Conservation (phyloP, 345 rosid genomes). For the Durio zibethinus region DNA sequence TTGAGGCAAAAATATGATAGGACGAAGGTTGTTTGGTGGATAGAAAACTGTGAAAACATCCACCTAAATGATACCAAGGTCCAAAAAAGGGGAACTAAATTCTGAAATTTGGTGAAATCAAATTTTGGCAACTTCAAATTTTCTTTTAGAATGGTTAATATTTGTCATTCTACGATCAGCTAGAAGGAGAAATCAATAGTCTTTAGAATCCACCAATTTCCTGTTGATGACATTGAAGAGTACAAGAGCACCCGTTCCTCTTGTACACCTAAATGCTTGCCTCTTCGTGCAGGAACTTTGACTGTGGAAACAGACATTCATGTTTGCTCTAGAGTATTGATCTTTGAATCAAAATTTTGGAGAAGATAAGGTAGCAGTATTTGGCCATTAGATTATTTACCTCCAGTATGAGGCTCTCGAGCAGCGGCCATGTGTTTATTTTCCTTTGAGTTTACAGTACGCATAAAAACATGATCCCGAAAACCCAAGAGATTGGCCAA, state of each 20-base stretch:
- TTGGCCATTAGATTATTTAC: slow-evolving; percentile 10
- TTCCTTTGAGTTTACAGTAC: slow-evolving; percentile 45
- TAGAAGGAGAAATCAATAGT: neutral
- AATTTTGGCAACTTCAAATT: neutral
- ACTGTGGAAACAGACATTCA: neutral
- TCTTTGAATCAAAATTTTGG: slow-evolving; percentile 22
- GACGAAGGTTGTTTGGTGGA: neutral
- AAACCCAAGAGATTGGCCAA: slow-evolving; percentile 55
- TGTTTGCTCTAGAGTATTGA: neutral
- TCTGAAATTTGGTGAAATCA: neutral
- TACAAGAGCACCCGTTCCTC: neutral
- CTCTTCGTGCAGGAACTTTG: slow-evolving; percentile 1
- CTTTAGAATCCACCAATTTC: neutral
- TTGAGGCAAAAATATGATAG: neutral
- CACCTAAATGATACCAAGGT: neutral
- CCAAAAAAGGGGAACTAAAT: neutral
- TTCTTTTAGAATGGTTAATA: neutral
- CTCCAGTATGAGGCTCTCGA: slow-evolving; percentile 6
- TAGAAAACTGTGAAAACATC: neutral
- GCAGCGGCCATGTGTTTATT: slow-evolving; percentile 17
- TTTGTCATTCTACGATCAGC: neutral
- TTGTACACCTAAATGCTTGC: neutral
- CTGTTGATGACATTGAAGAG: neutral
- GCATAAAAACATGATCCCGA: slow-evolving; percentile 56
- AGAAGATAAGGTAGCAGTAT: neutral